Evolutionary conservation across 2,329 filamentous ascomycete species (phyloP), one percentile per base, ranked within the genome.

Genomic region (Xylariaceae sp.): DNA sequence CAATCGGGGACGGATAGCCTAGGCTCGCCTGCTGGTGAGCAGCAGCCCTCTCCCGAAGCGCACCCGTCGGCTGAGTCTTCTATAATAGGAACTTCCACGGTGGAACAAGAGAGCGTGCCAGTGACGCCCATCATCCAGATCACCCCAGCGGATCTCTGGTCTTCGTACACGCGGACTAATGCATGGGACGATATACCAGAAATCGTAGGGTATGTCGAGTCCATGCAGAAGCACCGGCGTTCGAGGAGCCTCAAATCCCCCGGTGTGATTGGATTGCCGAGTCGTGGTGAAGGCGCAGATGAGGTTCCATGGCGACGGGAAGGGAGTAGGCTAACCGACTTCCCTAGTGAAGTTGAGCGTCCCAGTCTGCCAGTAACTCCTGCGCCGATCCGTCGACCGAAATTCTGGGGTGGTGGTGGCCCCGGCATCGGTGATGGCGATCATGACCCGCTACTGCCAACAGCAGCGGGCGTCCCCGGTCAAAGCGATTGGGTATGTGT

Each of bases 401-500:
- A 78, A 47, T 90, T 89, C 72, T 91, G 87, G 88, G 86, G 83
- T 48, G 73, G 73, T 63, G 76, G 76, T 60, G 73, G 72, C 41
- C 67, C 71, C 43, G 74, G 74, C 51, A 65, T 73, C 53, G 73
- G 70, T 62, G 78, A 79, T 23, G 84, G 84, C 57, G 80, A 80
- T 58, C 78, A 78, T 33, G 75, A 78, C 62, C 82, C 81, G 61
- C 79, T 82, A 68, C 79, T 96, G 65, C 91, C 91, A 60, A 79
- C 80, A 63, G 92, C 93, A 46, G 85, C 91, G 72, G 93, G 92
- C 48, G 92, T 96, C 63, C 92, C 93, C 61, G 82, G 86, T 74
- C 93, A 96, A 82, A 83, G 86, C 72, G 91, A 96, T 75, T 97
- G 94, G 94, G 92, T 96, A 92, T 89, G 91, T 91, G 82, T 82